A percentile compares a stretch with the other conserved stretches of the same genome.
Conservation (phyloP, 2,329 filamentous ascomycete genomes). For the Aureobasidium zeae region DNA sequence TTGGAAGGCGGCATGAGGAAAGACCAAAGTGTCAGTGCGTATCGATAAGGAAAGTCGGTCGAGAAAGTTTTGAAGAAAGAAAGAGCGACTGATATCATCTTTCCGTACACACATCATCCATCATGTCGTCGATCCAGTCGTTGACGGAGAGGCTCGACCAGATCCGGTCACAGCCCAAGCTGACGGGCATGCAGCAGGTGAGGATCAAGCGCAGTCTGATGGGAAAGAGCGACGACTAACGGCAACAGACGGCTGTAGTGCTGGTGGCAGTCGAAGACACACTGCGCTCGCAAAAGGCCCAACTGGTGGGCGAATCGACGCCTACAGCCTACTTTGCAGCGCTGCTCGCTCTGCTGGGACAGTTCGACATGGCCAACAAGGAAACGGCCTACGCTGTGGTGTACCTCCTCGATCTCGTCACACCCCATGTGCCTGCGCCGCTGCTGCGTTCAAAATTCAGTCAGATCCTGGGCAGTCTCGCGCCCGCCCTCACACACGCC, state of each 20-base stretch:
- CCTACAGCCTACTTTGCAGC: conserved; percentile 93
- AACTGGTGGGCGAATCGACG: no score
- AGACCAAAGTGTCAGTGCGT: no score
- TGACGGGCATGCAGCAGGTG: conserved; percentile 81
- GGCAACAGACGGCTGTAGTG: conserved; percentile 64
- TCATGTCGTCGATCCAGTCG: conserved; percentile 38
- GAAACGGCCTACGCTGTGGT: conserved; percentile 79
- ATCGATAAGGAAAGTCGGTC: not conserved
- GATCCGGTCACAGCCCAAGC: conserved; percentile 83
- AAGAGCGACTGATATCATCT: not conserved
- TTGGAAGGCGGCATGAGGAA: no score
- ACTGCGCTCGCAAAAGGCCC: conserved; percentile 75
- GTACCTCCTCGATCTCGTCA: conserved; percentile 90
- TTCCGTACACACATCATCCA: conserved; percentile 6
- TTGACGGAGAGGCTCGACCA: conserved; percentile 91
- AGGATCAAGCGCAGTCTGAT: no score
- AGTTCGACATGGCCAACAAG: conserved; percentile 68
- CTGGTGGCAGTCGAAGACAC: conserved; percentile 89
- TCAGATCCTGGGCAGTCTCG: conserved; percentile 79
- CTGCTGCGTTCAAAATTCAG: conserved; percentile 92
- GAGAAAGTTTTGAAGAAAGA: not conserved
- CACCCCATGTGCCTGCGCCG: conserved; percentile 71
- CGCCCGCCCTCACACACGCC: conserved; percentile 67
- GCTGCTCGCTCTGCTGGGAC: conserved; percentile 76
- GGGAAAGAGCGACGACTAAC: no score